Conservation (phyloP, 129 eudicot genomes). For the Mikania micrantha region DNA sequence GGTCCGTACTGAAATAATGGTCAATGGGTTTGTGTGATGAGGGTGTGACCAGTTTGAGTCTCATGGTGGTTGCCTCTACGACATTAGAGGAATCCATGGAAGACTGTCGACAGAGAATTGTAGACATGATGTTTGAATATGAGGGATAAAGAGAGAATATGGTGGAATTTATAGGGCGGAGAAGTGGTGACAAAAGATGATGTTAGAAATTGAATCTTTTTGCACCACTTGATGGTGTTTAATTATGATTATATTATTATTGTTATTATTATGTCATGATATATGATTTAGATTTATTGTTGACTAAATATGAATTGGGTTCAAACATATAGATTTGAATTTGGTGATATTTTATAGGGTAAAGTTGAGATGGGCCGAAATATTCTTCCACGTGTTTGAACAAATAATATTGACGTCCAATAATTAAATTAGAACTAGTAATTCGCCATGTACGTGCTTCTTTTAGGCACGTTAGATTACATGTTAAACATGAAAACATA, state of each 20-base stretch:
- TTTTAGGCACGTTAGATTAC: too few species aligned
- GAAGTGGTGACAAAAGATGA: constrained; percentile 29
- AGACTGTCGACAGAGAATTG: constrained; percentile 42
- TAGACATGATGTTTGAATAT: constrained; percentile 58
- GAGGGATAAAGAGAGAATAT: constrained; percentile 46
- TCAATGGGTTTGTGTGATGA: constrained; percentile 21
- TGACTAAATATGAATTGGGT: too few species aligned
- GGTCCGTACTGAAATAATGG: constrained; percentile 1
- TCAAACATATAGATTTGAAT: too few species aligned
- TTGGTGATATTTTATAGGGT: too few species aligned
- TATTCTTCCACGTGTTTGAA: too few species aligned
- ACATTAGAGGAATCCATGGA: constrained; percentile 34
- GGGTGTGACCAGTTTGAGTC: constrained; percentile 48
- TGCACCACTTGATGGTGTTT: constrained; percentile 35
- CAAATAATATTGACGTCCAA: too few species aligned
- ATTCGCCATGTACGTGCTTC: too few species aligned
- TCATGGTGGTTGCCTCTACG: constrained; percentile 36
- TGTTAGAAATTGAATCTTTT: constrained; percentile 31
- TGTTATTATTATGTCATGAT: constrained; percentile 24
- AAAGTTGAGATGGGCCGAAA: too few species aligned
- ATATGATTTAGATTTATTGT: background rate
- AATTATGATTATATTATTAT: constrained; percentile 24
- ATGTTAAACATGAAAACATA: too few species aligned
- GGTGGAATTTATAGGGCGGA: constrained; percentile 53
- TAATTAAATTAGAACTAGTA: too few species aligned